Evolutionary conservation across 1,284 basidiomycete species (phyloP).

Genomic region (Microbotryomycetes sp.): DNA sequence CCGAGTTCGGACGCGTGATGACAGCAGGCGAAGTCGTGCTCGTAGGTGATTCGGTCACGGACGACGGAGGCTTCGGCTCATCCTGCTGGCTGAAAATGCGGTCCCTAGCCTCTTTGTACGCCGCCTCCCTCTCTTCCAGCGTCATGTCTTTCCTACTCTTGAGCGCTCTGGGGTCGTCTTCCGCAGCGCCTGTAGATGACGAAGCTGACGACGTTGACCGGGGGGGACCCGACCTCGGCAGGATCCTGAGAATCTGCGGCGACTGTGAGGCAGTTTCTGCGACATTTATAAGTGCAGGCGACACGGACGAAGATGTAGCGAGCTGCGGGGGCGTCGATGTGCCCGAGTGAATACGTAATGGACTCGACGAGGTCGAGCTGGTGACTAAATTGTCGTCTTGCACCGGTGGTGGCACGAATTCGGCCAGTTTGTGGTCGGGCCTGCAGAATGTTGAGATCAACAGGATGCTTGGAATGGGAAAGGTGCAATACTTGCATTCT

Average conservation of each 20-base stretch:
- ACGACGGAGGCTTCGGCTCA: neutral
- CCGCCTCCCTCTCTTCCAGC: slow-evolving; percentile 29
- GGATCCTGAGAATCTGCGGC: slow-evolving; percentile 26
- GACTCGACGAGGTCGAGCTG: no score
- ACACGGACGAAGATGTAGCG: no score
- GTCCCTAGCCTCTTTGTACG: slow-evolving; percentile 33
- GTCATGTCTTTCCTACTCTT: slow-evolving; percentile 13
- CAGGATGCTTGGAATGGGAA: no score
- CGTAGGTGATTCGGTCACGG: neutral
- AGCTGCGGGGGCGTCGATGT: neutral
- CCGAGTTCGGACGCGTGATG: slow-evolving; percentile 23
- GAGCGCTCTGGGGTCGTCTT: slow-evolving; percentile 14
- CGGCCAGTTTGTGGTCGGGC: slow-evolving; percentile 13
- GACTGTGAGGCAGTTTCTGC: slow-evolving; percentile 2
- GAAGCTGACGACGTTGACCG: slow-evolving; percentile 12
- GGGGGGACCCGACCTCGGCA: slow-evolving; percentile 17
- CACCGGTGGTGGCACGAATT: no score
- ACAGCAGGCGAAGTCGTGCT: slow-evolving; percentile 2
- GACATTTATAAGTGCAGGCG: neutral
- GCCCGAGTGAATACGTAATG: no score
- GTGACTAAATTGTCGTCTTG: no score
- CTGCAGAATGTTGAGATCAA: no score
- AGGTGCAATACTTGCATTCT: slow-evolving; percentile 21
- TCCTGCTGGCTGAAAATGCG: slow-evolving; percentile 29
- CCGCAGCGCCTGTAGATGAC: slow-evolving; percentile 12